Evolutionary conservation across 2,329 filamentous ascomycete genomes (phyloP).

Genomic region (Zymoseptoria crescenta): DNA sequence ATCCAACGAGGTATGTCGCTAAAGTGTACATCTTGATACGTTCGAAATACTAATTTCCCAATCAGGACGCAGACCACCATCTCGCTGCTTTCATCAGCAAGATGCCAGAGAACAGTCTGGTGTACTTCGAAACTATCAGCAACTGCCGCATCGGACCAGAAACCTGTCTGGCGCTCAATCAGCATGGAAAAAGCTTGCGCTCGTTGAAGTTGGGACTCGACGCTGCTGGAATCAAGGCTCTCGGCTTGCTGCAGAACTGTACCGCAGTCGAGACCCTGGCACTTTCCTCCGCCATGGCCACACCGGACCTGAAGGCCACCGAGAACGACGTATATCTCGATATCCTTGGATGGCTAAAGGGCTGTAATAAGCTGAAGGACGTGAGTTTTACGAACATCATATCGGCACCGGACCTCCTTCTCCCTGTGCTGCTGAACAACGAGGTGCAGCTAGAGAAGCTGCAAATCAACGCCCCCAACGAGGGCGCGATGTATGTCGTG

Average conservation of each 20-base stretch:
- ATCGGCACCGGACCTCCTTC: constrained; percentile 47
- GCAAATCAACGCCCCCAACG: constrained; percentile 34
- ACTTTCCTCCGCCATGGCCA: constrained; percentile 40
- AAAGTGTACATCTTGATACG: not conserved
- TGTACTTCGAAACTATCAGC: constrained; percentile 52
- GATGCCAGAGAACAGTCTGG: constrained; percentile 50
- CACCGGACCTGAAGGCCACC: constrained; percentile 42
- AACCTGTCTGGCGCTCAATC: constrained; percentile 47
- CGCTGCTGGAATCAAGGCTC: constrained; percentile 33
- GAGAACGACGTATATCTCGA: constrained; percentile 47
- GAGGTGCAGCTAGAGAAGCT: constrained; percentile 43
- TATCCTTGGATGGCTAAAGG: constrained; percentile 47
- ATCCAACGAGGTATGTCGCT: constrained; percentile 18
- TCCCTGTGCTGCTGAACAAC: constrained; percentile 41
- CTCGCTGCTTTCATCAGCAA: constrained; percentile 52
- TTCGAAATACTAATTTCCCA: not conserved
- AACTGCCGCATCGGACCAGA: constrained; percentile 47
- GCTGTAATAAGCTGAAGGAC: constrained; percentile 44
- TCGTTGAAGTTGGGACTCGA: constrained; percentile 44
- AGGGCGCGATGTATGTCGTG: constrained; percentile 37
- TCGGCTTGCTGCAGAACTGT: constrained; percentile 44
- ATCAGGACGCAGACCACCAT: constrained; percentile 28
- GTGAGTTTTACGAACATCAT: constrained; percentile 46
- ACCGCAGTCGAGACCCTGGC: constrained; percentile 43
- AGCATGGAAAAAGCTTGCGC: constrained; percentile 49